Conservation (phyloP, 2,329 filamentous ascomycete genomes). For the Chaetomium sp. region DNA sequence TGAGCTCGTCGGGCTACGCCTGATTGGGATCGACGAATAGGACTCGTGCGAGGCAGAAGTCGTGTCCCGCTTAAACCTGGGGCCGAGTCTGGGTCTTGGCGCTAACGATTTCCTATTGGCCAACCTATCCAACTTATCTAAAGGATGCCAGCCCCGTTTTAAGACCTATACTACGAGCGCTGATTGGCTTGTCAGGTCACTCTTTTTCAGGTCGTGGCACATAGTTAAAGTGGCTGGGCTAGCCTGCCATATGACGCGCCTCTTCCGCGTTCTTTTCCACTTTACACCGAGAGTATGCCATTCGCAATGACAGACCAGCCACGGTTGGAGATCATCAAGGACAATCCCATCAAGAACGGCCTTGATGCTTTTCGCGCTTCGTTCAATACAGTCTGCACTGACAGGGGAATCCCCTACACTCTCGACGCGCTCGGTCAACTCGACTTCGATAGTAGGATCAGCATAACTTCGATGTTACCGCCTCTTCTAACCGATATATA, state of each 20-base stretch:
- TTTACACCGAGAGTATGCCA: slow-evolving; percentile 19
- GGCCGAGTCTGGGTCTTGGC: too few relatives aligned
- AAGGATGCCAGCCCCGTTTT: too few relatives aligned
- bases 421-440: neutral
- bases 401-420: neutral
- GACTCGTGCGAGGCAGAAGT: too few relatives aligned
- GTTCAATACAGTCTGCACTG: neutral
- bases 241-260: neutral
- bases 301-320: neutral
- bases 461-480: neutral
- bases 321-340: neutral
- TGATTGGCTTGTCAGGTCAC: too few relatives aligned
- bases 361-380: neutral
- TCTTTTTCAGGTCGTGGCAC: neutral
- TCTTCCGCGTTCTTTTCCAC: neutral
- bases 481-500: neutral
- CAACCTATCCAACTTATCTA: too few relatives aligned
- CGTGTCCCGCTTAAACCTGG: too few relatives aligned
- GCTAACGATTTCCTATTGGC: too few relatives aligned
- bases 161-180: too few relatives aligned
- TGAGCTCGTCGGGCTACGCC: too few relatives aligned
- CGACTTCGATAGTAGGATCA: neutral
- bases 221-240: neutral
- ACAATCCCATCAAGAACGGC: neutral
- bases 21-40: too few relatives aligned